Evolutionary conservation across 2,329 filamentous ascomycete species (phyloP).

Genomic region (Talaromyces piceae): DNA sequence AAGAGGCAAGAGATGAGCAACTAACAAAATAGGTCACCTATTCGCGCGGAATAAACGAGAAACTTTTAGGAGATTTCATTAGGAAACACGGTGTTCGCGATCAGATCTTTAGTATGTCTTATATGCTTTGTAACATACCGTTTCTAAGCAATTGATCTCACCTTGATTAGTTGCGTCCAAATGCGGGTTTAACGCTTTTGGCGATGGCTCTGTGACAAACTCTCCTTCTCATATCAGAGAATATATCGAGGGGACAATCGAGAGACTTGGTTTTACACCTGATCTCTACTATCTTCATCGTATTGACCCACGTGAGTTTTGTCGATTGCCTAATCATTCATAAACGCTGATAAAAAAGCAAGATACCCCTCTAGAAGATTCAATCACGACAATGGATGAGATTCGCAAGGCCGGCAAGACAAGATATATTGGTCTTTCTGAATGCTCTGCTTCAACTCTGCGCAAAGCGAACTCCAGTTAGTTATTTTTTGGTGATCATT

Average conservation of each 20-base stretch:
- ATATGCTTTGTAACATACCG: background rate
- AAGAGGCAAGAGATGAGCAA: background rate
- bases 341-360: background rate
- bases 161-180: constrained; percentile 39
- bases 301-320: constrained; percentile 29
- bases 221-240: constrained; percentile 40
- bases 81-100: constrained; percentile 45
- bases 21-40: constrained; percentile 35
- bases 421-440: constrained; percentile 44
- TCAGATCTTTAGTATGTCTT: constrained; percentile 40
- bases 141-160: background rate
- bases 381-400: constrained; percentile 41
- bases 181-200: constrained; percentile 38
- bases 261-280: constrained; percentile 42
- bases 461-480: constrained; percentile 40
- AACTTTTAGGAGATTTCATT: constrained; percentile 45
- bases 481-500: constrained; percentile 1
- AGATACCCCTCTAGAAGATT: constrained; percentile 42
- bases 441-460: constrained; percentile 40
- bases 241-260: constrained; percentile 45
- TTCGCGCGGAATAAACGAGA: constrained; percentile 42
- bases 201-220: constrained; percentile 34
- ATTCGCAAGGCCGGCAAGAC: constrained; percentile 42
- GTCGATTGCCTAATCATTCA: background rate
- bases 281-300: constrained; percentile 41